Conservation (phyloP, 2,329 filamentous ascomycete genomes). For the Paecilomyces formosus region DNA sequence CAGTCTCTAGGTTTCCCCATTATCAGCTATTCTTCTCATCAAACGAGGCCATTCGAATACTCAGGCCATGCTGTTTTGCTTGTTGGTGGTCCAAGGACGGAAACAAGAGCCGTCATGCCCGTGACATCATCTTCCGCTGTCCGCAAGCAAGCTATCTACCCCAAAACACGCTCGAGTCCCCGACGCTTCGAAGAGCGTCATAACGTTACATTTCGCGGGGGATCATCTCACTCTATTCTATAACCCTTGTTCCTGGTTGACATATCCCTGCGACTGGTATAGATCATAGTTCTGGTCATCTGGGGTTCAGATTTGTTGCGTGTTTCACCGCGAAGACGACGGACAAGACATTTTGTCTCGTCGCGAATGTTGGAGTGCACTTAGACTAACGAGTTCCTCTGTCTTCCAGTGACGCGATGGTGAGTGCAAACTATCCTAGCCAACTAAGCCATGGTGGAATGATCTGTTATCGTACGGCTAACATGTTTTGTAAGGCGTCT, state of each 20-base stretch:
- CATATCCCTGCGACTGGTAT: neutral
- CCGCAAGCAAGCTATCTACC: neutral
- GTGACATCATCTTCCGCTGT: neutral
- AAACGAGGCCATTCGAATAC: neutral
- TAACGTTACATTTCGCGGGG: neutral
- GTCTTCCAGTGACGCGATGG: neutral
- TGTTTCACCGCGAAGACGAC: neutral
- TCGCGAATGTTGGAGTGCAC: neutral
- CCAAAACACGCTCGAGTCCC: neutral
- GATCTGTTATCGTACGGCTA: neutral
- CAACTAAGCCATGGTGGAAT: neutral
- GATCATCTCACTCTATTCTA: neutral
- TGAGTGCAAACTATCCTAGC: neutral
- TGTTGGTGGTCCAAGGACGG: neutral
- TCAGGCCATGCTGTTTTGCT: neutral
- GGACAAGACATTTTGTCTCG: neutral
- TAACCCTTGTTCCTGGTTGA: neutral
- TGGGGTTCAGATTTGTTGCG: neutral
- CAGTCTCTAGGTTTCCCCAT: neutral
- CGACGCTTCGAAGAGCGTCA: neutral
- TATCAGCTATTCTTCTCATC: neutral
- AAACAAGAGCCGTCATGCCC: neutral
- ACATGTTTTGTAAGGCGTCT: conserved; percentile 48
- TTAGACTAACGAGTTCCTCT: neutral
- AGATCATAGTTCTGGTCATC: neutral